A percentile compares a stretch with the other conserved stretches of the same genome.
Evolutionary conservation across 2,329 filamentous ascomycete genomes (phyloP).

Genomic region (Colletotrichum agaves): DNA sequence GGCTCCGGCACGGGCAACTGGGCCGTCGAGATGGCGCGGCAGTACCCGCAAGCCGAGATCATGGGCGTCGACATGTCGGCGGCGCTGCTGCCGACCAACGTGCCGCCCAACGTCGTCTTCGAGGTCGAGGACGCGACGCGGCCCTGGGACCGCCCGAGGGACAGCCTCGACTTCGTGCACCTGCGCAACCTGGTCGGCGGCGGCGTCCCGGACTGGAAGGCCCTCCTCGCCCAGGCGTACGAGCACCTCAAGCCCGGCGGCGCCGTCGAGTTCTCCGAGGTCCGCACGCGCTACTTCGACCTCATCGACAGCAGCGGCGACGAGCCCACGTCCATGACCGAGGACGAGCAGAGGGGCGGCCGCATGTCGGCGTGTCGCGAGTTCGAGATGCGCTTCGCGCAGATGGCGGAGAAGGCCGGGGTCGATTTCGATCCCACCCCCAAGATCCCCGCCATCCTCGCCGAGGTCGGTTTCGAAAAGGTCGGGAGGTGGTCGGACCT

Average conservation of each 20-base stretch:
- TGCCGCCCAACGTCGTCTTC: slow-evolving; percentile 70
- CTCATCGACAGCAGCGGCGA: slow-evolving; percentile 48
- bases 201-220: slow-evolving; percentile 56
- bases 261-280: slow-evolving; percentile 56
- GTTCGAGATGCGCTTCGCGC: slow-evolving; percentile 47
- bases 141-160: slow-evolving; percentile 48
- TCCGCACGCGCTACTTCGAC: slow-evolving; percentile 53
- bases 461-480: slow-evolving; percentile 52
- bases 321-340: slow-evolving; percentile 39
- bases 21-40: slow-evolving; percentile 55
- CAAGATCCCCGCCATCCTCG: slow-evolving; percentile 47
- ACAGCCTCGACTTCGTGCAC: slow-evolving; percentile 54
- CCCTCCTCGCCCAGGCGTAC: slow-evolving; percentile 50
- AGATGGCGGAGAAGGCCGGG: slow-evolving; percentile 43
- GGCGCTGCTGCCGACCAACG: slow-evolving; percentile 52
- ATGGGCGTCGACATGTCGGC: slow-evolving; percentile 55
- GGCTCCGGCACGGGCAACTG: slow-evolving; percentile 56
- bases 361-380: slow-evolving; percentile 44
- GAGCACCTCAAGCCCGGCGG: slow-evolving; percentile 56
- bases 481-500: slow-evolving; percentile 54
- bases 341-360: slow-evolving; percentile 35
- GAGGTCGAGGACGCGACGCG: slow-evolving; percentile 68
- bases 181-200: slow-evolving; percentile 55
- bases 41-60: slow-evolving; percentile 52
- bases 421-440: slow-evolving; percentile 55